Percentiles rank a stretch among this genome's conserved stretches.
These are phyloP conservation scores for Mikania micrantha DNA, from an alignment of 129 eudicot genomes.

Conservation along the genomic window DNA sequence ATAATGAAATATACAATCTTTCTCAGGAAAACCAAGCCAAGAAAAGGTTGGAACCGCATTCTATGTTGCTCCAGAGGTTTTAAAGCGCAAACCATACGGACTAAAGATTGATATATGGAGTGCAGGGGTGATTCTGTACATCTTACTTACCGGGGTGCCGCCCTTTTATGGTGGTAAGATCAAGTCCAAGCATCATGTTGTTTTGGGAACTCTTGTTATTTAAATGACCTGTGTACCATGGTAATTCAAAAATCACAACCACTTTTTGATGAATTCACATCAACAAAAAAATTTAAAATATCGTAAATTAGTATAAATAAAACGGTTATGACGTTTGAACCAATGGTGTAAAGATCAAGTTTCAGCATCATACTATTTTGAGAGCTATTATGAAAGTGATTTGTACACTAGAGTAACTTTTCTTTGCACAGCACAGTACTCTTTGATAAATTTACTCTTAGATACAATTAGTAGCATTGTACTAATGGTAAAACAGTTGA, in stretches of 20 bases:
- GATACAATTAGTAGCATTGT: not conserved
- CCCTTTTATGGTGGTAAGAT: conserved; percentile 80
- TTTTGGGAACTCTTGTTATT: no score
- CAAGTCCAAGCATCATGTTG: not conserved
- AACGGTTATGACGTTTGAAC: no score
- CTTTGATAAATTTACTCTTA: not conserved
- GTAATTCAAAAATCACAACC: not conserved
- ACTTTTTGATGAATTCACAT: not conserved
- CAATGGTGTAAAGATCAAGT: no score
- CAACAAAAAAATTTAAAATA: no score
- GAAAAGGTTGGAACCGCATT: conserved; percentile 88
- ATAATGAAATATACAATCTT: not conserved
- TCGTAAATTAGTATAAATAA: no score
- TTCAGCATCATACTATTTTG: not conserved
- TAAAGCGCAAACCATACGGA: conserved; percentile 57
- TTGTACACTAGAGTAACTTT: not conserved
- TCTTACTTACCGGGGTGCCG: conserved; percentile 76
- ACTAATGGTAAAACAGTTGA: not conserved
- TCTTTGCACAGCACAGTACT: not conserved
- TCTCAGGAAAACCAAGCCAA: conserved; percentile 50
- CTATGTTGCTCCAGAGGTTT: conserved; percentile 82
- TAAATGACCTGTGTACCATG: not conserved
- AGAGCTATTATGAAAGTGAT: not conserved
- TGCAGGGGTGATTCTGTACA: conserved; percentile 84
- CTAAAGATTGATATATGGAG: conserved; percentile 76